Percentiles rank a stretch among this genome's conserved stretches.
phyloP scores from a whole-genome alignment of 495 filamentous ascomycete genomes.

The Aspergillus nanangensis region DNA sequence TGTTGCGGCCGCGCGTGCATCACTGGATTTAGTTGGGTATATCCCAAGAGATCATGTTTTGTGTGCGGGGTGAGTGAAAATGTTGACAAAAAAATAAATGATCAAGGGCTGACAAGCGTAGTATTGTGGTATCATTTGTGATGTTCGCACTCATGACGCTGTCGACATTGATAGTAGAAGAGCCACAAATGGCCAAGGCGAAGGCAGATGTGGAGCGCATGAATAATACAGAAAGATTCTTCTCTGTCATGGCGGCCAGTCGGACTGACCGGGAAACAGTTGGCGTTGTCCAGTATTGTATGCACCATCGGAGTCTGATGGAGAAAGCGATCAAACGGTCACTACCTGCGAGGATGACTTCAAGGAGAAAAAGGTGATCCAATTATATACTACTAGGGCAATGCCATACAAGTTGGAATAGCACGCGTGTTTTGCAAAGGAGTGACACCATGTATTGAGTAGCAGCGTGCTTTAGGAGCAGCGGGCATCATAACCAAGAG shows the following conservation, averaged over 20 bases:
- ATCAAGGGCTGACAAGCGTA: not conserved
- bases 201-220: not conserved
- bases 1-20: not conserved
- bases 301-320: not conserved
- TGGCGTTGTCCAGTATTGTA: not conserved
- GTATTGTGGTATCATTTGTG: not conserved
- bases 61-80: not conserved
- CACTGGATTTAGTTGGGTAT: not conserved
- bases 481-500: too few relatives aligned
- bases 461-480: too few relatives aligned
- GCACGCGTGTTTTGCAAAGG: too few relatives aligned
- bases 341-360: not conserved
- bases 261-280: not conserved
- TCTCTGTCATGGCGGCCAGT: not conserved
- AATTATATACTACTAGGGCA: too few relatives aligned
- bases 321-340: not conserved
- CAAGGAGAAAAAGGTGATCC: too few relatives aligned
- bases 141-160: not conserved
- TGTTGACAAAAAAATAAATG: not conserved
- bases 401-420: too few relatives aligned
- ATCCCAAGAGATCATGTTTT: not conserved
- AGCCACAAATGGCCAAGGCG: not conserved
- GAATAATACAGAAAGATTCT: not conserved
- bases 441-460: too few relatives aligned
- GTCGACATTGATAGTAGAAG: constrained; percentile 1